Conservation (phyloP, 208 protist genomes). For the Tritrichomonas musculus region DNA sequence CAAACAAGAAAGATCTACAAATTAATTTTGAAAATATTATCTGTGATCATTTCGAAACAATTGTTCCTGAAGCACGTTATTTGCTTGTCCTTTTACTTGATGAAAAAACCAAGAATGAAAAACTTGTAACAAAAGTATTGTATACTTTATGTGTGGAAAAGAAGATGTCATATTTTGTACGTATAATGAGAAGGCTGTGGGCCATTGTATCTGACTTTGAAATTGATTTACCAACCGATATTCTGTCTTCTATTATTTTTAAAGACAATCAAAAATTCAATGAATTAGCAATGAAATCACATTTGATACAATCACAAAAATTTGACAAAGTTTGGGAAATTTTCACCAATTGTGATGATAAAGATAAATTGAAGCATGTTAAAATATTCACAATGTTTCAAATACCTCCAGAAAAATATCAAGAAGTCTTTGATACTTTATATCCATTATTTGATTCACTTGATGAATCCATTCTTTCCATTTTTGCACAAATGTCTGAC, state of each 20-base stretch:
- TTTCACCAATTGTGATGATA: neutral
- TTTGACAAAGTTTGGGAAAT: neutral
- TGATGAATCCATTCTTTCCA: neutral
- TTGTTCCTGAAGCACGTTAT: neutral
- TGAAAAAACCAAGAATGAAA: neutral
- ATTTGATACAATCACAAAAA: neutral
- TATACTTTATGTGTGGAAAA: neutral
- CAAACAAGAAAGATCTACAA: neutral
- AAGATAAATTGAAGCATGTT: neutral
- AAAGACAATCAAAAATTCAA: neutral
- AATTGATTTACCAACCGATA: neutral
- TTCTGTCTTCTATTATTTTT: neutral
- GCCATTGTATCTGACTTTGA: neutral
- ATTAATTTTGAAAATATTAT: neutral
- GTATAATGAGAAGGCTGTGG: neutral
- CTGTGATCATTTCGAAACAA: neutral
- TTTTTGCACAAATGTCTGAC: neutral
- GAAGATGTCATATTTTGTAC: neutral
- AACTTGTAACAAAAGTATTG: neutral
- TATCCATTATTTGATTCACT: neutral
- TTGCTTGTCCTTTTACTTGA: neutral
- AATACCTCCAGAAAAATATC: neutral
- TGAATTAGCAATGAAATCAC: neutral
- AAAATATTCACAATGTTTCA: neutral
- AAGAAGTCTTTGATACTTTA: neutral